Conservation (phyloP, 2,329 filamentous ascomycete genomes). For the Colletotrichum noveboracense region DNA sequence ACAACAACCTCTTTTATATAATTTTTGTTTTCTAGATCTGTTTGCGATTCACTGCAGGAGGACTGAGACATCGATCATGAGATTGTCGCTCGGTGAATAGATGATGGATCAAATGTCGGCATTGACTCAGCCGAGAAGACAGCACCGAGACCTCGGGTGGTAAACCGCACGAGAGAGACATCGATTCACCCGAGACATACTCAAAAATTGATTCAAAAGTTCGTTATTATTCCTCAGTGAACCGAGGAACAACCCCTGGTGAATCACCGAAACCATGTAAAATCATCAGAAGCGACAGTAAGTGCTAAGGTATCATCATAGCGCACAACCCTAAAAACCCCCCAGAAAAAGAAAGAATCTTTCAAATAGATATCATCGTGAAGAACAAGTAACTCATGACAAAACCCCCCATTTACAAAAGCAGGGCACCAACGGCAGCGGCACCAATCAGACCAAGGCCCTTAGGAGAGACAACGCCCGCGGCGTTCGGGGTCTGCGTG, state of each 20-base stretch:
- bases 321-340: neutral
- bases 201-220: neutral
- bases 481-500: constrained; percentile 13
- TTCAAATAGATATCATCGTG: neutral
- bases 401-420: neutral
- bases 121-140: neutral
- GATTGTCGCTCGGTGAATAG: neutral
- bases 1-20: neutral
- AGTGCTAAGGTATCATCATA: neutral
- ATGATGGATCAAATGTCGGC: neutral
- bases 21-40: too few species aligned
- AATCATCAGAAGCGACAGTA: constrained; percentile 9
- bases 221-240: neutral
- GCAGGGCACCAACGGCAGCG: constrained; percentile 10
- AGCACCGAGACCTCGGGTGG: neutral
- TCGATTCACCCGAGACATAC: too few species aligned
- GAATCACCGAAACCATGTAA: neutral
- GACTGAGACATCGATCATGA: neutral
- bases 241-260: neutral
- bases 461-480: neutral
- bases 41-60: accelerated
- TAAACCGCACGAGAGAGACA: neutral
- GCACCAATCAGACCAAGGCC: constrained; percentile 15
- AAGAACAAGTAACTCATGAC: neutral
- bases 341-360: neutral